phyloP scores from a whole-genome alignment of 306 rosid species.

The Psophocarpus tetragonolobus region DNA sequence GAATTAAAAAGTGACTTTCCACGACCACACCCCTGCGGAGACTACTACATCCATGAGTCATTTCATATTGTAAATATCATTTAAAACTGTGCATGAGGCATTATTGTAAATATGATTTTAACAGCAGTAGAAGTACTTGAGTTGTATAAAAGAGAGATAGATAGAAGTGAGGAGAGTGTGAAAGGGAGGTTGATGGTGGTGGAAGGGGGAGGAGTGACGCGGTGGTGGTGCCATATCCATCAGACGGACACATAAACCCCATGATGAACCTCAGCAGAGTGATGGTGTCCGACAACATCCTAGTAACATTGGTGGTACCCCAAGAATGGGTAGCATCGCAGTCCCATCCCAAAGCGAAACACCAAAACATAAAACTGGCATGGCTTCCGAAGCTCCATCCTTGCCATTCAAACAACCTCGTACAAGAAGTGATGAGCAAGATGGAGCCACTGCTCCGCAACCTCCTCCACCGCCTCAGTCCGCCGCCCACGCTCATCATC shows the following conservation, averaged over 20 bases:
- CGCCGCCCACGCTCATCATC: conserved; percentile 11
- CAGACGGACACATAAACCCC: conserved; percentile 55
- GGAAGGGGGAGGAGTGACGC: no score
- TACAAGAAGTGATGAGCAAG: conserved; percentile 45
- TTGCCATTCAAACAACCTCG: neutral
- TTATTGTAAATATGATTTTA: no score
- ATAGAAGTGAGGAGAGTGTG: no score
- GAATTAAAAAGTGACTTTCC: no score
- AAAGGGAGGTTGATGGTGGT: no score
- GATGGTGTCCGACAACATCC: conserved; percentile 29
- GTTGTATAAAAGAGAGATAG: no score
- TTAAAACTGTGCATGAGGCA: no score
- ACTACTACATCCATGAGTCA: no score
- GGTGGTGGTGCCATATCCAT: conserved; percentile 55
- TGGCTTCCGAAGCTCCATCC: conserved; percentile 39
- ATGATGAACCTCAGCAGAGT: conserved; percentile 51
- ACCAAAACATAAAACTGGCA: conserved; percentile 27
- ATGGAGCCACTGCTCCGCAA: conserved; percentile 52
- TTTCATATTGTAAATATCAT: no score
- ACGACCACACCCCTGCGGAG: no score
- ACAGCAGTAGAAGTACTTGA: no score
- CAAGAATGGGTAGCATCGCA: conserved; percentile 43
- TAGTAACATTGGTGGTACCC: conserved; percentile 51
- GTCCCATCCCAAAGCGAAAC: conserved; percentile 41
- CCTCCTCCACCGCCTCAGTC: conserved; percentile 37